Evolutionary conservation across 345 rosid species (phyloP), one percentile per base, ranked within the genome.

Genomic region (Psidium friedrichsthalianum): DNA sequence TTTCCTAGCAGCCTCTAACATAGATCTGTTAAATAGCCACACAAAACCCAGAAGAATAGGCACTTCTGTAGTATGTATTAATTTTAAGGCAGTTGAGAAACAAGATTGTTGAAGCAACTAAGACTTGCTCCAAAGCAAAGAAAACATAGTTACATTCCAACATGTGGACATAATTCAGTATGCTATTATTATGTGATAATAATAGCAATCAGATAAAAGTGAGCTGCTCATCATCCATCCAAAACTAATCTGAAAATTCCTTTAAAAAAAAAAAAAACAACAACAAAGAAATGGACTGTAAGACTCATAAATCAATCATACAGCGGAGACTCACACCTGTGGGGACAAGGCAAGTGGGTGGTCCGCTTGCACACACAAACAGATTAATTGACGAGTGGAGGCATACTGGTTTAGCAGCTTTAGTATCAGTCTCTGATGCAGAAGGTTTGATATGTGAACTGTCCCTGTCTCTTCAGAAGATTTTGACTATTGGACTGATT

Each of bases 361-460:
- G 25, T 21, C 47, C 13, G 6, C 80, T 42, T 69, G 80, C 6
- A 5, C 20, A 69, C 80, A 36, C 80, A 83, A 88, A 84, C 82
- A 82, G 14, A 56, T 52, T 86, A 86, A 86, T 52, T 86, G 85
- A 89, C 52, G 27, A 69, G 47, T 9, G 24, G 22, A 21, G 5
- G 89, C 99, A 85, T 93, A 98, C 99, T 96, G 99, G 99, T 93
- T 96, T 95, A 86, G 98, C 93, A 78, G 94, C 95, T 88, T 93
- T 95, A 51, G 96, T 88, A 85, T 95, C 98, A 25, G 92, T 92
- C 22, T 93, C 97, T 84, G 93, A 89, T 76, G 90, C 86, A 86
- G 88, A 91, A 83, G 93, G 80, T 86, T 92, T 90, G 32, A 89
- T 82, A 81, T 89, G 91, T 82, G 92, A 83, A 74, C 83, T 82